Evolutionary conservation across 2,329 filamentous ascomycete species (phyloP).

Genomic region (Dactylella cylindrospora): DNA sequence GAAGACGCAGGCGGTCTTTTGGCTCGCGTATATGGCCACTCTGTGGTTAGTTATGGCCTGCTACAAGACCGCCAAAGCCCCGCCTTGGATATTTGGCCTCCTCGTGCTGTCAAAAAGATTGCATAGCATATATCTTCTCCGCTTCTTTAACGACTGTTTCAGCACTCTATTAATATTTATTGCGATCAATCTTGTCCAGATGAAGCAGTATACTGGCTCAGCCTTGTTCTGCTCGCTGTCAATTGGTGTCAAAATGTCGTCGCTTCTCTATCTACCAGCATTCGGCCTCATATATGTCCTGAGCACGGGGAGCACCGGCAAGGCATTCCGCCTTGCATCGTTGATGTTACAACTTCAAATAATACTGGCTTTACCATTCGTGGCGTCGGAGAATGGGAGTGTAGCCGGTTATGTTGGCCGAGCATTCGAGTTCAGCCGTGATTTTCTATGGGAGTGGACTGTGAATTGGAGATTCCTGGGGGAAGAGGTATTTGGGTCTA

Average conservation of each 20-base stretch:
- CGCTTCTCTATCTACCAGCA: slow-evolving; percentile 79
- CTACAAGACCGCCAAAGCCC: slow-evolving; percentile 73
- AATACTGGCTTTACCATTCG: slow-evolving; percentile 67
- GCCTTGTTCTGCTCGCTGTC: slow-evolving; percentile 74
- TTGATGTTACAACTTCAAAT: slow-evolving; percentile 79
- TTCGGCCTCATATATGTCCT: slow-evolving; percentile 75
- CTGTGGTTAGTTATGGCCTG: slow-evolving; percentile 77
- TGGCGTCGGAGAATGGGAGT: slow-evolving; percentile 58
- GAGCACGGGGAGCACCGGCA: slow-evolving; percentile 63
- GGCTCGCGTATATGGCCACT: slow-evolving; percentile 72
- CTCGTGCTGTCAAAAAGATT: slow-evolving; percentile 86
- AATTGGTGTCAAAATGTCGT: slow-evolving; percentile 91
- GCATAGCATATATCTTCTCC: slow-evolving; percentile 88
- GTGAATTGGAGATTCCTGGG: slow-evolving; percentile 98
- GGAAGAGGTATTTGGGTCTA: slow-evolving; percentile 75
- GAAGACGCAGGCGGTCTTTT: slow-evolving; percentile 82
- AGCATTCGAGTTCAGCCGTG: slow-evolving; percentile 86
- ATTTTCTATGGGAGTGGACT: slow-evolving; percentile 97
- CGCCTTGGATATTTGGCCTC: slow-evolving; percentile 83
- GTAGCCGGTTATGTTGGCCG: slow-evolving; percentile 71
- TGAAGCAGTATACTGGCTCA: slow-evolving; percentile 70
- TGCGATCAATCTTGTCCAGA: slow-evolving; percentile 77
- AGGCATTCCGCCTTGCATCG: slow-evolving; percentile 67
- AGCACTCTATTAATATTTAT: slow-evolving; percentile 80
- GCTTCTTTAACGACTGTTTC: slow-evolving; percentile 95